A percentile compares a stretch with the other conserved stretches of the same genome.
Conservation (phyloP, 148 eudicot species). For the Rheum nobile region DNA sequence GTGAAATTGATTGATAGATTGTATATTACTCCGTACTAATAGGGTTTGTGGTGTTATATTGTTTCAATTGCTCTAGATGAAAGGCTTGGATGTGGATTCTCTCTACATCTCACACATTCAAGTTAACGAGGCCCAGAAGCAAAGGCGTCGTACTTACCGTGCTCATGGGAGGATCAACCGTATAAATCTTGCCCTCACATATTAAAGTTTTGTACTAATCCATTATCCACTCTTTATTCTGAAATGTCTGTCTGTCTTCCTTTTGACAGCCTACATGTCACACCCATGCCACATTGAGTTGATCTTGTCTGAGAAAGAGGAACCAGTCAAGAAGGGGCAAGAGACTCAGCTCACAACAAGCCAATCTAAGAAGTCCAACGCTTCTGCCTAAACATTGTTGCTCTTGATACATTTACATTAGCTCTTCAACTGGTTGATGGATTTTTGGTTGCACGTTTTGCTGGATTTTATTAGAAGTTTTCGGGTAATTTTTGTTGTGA, state of each 20-base stretch:
- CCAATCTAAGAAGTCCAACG: background rate
- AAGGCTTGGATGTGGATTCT: slow-evolving; percentile 76
- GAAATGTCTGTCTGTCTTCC: too few species aligned
- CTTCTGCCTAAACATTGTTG: background rate
- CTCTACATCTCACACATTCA: slow-evolving; percentile 80
- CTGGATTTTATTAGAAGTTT: too few species aligned
- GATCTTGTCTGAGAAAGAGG: slow-evolving; percentile 80
- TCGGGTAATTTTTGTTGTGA: background rate
- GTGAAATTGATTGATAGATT: background rate
- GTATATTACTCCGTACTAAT: too few species aligned
- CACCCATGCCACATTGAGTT: slow-evolving; percentile 88
- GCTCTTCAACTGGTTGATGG: background rate
- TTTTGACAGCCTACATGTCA: slow-evolving; percentile 70
- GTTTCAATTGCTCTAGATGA: slow-evolving; percentile 27
- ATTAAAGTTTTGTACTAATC: background rate
- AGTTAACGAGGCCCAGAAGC: slow-evolving; percentile 86
- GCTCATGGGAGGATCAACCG: slow-evolving; percentile 90
- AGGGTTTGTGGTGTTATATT: too few species aligned
- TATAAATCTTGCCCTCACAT: slow-evolving; percentile 16
- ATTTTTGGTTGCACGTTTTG: background rate
- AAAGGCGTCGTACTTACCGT: slow-evolving; percentile 82
- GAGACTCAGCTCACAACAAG: background rate
- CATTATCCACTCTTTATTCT: background rate
- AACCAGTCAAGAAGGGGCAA: slow-evolving; percentile 64
- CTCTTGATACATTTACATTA: too few species aligned